phyloP scores from a whole-genome alignment of 305 asterid genomes.

The Andrographis paniculata region DNA sequence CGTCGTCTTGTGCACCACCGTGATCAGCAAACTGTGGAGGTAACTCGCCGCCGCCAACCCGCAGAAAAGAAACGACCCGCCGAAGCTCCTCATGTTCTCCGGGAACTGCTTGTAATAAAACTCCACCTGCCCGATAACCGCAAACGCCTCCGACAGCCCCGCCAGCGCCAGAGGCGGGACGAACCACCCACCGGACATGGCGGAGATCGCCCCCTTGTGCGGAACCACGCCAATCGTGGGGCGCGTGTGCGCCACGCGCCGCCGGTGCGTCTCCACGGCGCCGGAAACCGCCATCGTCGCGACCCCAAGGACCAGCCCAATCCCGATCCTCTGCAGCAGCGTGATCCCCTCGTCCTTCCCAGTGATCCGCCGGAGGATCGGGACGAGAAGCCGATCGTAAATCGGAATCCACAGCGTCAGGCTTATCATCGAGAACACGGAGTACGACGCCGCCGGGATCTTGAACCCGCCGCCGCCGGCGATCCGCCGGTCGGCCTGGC shows the following conservation, averaged over 20 bases:
- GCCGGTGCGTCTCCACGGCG: constrained; percentile 33
- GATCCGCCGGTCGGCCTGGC: constrained; percentile 35
- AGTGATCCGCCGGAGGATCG: constrained; percentile 26
- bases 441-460: constrained; percentile 45
- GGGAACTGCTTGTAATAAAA: constrained; percentile 76
- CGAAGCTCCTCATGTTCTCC: constrained; percentile 82
- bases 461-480: constrained; percentile 22
- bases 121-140: constrained; percentile 46
- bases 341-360: constrained; percentile 36
- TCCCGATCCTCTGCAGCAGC: constrained; percentile 37
- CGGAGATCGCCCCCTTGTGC: constrained; percentile 45
- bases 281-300: constrained; percentile 31
- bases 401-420: constrained; percentile 38
- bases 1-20: constrained; percentile 35
- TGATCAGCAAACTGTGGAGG: constrained; percentile 42
- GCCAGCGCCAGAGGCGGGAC: constrained; percentile 45
- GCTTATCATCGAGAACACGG: constrained; percentile 36
- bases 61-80: constrained; percentile 43
- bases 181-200: constrained; percentile 63
- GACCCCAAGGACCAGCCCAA: constrained; percentile 31
- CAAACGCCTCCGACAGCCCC: constrained; percentile 65
- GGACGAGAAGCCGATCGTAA: constrained; percentile 38
- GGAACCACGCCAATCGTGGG: constrained; percentile 47
- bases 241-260: constrained; percentile 27
- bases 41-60: constrained; percentile 47